Evolutionary conservation across 805 yeast genomes (phyloP), one percentile per base, ranked within the genome.

Genomic region (Danielia oregonensis): DNA sequence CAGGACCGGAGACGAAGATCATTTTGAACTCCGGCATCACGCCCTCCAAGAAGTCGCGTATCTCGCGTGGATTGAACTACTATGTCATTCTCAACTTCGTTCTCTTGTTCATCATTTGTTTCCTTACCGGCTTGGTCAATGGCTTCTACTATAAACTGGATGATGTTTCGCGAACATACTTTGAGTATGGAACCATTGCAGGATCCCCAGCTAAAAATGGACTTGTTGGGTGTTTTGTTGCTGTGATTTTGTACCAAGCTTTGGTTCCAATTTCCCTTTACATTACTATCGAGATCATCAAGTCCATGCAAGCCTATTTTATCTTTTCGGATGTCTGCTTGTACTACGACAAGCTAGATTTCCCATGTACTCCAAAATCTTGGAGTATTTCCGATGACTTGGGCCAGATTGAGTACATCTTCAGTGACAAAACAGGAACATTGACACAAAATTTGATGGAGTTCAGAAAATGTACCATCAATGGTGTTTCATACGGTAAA

Each of bases 341-440:
- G 82, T 85, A 84, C 52, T 80, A 83, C 48, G 79, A 71, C 33
- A 70, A 59, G 36, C 61, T 82, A 30, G 88, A 85, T 57, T 81
- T 76, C 51, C 88, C 91, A 0, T 82, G 91, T 55, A 72, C 79
- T 1, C 91, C 94, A 2, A 82, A 83, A 48, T 74, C 89, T 1
- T 84, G 94, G 94, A 79, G 79, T 42, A 80, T 84, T 29, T 80
- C 88, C 5, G 94, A 84, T 59, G 94, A 84, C 56, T 68, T 84
- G 43, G 94, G 94, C 13, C 94, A 84, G 55, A 79, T 84, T 40
- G 93, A 84, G 56, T 84, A 82, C 53, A 73, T 84, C 26, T 84
- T 84, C 57, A 79, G 87, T 54, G 94, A 84, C 63, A 84, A 84
- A 57, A 84, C 94, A 0, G 94, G 94, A 24, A 84, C 94, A 0